These are phyloP conservation scores for Penicillium longicatenatum DNA, from an alignment of 495 filamentous ascomycete species.

Conservation along the genomic window DNA sequence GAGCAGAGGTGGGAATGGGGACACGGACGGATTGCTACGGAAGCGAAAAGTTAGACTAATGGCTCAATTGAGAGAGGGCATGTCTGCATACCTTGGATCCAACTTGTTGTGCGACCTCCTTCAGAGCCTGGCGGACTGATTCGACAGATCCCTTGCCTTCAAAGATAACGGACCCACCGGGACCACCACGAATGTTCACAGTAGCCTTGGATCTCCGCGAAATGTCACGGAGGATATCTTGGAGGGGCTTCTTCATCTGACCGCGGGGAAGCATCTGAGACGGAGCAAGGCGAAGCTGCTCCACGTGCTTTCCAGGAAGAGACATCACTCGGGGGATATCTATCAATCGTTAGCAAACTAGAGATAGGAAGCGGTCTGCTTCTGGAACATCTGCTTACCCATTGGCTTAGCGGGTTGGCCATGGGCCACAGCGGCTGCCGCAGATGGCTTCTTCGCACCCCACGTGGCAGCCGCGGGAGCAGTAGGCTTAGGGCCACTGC, in stretches of 20 bases:
- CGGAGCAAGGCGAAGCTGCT: conserved; percentile 69
- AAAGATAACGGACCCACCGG: conserved; percentile 70
- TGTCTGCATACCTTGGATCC: conserved; percentile 68
- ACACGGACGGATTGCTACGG: conserved; percentile 70
- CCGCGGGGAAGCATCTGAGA: conserved; percentile 70
- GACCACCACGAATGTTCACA: conserved; percentile 70
- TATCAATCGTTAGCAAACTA: conserved; percentile 9
- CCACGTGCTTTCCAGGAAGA: conserved; percentile 76
- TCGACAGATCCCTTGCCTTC: conserved; percentile 78
- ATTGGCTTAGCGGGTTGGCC: conserved; percentile 51
- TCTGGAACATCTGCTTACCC: conserved; percentile 32
- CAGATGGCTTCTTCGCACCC: conserved; percentile 60
- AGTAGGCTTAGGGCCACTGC: conserved; percentile 66
- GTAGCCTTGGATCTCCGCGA: conserved; percentile 85
- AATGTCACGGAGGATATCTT: conserved; percentile 82
- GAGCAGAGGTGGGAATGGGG: conserved; percentile 77
- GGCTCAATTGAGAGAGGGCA: background rate
- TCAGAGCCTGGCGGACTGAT: conserved; percentile 77
- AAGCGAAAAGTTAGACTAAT: conserved; percentile 1
- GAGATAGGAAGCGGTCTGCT: background rate
- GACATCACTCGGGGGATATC: conserved; percentile 61
- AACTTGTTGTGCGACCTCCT: conserved; percentile 81
- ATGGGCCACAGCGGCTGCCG: conserved; percentile 61
- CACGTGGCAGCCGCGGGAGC: conserved; percentile 66
- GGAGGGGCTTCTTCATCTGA: conserved; percentile 78